These are phyloP conservation scores for Cucurbita maxima DNA, from an alignment of 306 rosid species.

Conservation along the genomic window DNA sequence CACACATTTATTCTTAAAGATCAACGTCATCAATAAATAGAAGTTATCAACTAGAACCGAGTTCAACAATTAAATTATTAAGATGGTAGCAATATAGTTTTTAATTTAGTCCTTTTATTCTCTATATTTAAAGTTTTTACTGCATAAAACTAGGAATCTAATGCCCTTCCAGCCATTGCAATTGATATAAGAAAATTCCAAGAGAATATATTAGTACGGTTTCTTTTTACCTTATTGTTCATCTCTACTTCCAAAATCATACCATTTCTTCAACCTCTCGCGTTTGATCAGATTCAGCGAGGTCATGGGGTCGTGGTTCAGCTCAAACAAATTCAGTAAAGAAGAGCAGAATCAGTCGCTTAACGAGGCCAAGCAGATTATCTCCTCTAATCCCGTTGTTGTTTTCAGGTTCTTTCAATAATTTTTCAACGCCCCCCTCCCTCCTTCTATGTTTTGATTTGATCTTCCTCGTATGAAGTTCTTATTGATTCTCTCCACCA, in stretches of 20 bases:
- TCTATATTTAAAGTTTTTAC: too few species aligned
- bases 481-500: neutral
- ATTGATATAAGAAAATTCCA: neutral
- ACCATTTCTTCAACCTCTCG: neutral
- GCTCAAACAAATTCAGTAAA: slow-evolving; percentile 11
- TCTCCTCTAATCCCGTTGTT: slow-evolving; percentile 24
- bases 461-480: neutral
- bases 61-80: too few species aligned
- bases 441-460: neutral
- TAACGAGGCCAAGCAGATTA: slow-evolving; percentile 24
- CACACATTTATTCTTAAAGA: too few species aligned
- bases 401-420: slow-evolving; percentile 26
- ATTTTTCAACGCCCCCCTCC: too few species aligned
- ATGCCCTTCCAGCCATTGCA: neutral
- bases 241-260: neutral
- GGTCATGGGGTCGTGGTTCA: slow-evolving; percentile 25
- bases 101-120: too few species aligned
- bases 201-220: neutral
- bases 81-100: too few species aligned
- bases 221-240: too few species aligned
- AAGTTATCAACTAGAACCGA: too few species aligned
- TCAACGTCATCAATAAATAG: too few species aligned
- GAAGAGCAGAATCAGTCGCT: slow-evolving; percentile 27
- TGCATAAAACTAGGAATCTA: too few species aligned
- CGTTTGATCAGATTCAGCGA: neutral